These are phyloP conservation scores for Pseudopediastrum boryanum DNA, from an alignment of 139 green algal species.

Conservation along the genomic window DNA sequence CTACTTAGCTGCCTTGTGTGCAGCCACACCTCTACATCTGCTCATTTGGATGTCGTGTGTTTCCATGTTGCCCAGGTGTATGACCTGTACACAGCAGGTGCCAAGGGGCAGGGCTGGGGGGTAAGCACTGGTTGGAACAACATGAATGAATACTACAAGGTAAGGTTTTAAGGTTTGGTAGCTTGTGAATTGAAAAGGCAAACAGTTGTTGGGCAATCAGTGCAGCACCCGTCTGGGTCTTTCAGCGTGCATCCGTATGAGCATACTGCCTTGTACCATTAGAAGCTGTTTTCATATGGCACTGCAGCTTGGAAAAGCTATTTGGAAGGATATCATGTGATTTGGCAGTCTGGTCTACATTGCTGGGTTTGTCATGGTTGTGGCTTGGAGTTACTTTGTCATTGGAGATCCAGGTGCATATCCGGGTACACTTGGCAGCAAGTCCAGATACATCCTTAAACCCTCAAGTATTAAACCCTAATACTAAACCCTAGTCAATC, in stretches of 20 bases:
- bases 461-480: too few species aligned
- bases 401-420: too few species aligned
- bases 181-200: neutral
- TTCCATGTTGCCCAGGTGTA: conserved; percentile 62
- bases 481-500: too few species aligned
- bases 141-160: conserved; percentile 84
- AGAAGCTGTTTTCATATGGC: neutral
- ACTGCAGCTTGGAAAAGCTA: neutral
- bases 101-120: conserved; percentile 48
- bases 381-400: too few species aligned
- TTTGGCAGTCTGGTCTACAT: too few species aligned
- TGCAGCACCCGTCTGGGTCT: neutral
- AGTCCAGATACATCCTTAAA: too few species aligned
- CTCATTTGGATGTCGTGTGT: neutral
- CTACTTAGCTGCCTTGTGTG: too few species aligned
- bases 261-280: neutral
- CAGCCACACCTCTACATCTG: too few species aligned
- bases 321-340: neutral
- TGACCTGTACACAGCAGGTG: conserved; percentile 27
- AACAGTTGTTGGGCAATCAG: neutral
- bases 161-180: neutral
- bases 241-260: neutral
- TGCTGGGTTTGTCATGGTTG: too few species aligned
- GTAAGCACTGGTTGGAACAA: conserved; percentile 79
- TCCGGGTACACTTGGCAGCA: too few species aligned